Conservation (phyloP, 1,284 basidiomycete species). For the Puccinia coronata region DNA sequence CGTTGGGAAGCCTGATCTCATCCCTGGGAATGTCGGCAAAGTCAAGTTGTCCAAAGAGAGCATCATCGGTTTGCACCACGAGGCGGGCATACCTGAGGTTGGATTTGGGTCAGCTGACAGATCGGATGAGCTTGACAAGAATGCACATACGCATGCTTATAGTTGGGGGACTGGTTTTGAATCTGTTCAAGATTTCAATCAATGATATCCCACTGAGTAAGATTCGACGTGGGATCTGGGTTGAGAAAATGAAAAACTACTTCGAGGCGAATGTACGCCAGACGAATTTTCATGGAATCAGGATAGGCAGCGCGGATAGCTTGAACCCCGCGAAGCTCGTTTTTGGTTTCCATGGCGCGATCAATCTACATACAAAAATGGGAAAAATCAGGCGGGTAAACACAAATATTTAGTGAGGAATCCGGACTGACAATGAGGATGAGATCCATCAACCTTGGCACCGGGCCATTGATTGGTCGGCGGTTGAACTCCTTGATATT, state of each 20-base stretch:
- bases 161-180: neutral
- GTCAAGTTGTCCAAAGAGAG: neutral
- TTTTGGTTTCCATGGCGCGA: neutral
- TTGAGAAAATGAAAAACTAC: neutral
- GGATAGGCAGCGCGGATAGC: neutral
- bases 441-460: neutral
- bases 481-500: neutral
- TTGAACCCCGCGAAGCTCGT: neutral
- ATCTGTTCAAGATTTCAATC: neutral
- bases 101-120: neutral
- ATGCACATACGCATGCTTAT: neutral
- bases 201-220: slow-evolving; percentile 2
- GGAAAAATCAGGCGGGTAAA: neutral
- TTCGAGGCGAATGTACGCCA: neutral
- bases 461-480: neutral
- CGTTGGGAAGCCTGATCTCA: neutral
- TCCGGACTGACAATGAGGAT: neutral
- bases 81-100: neutral
- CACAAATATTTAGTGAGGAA: neutral
- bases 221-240: neutral
- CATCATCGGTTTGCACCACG: neutral
- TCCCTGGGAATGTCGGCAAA: neutral
- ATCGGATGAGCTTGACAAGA: no score
- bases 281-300: neutral
- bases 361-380: neutral